phyloP scores from a whole-genome alignment of 1,284 basidiomycete species.

The Ustilago bromivora region DNA sequence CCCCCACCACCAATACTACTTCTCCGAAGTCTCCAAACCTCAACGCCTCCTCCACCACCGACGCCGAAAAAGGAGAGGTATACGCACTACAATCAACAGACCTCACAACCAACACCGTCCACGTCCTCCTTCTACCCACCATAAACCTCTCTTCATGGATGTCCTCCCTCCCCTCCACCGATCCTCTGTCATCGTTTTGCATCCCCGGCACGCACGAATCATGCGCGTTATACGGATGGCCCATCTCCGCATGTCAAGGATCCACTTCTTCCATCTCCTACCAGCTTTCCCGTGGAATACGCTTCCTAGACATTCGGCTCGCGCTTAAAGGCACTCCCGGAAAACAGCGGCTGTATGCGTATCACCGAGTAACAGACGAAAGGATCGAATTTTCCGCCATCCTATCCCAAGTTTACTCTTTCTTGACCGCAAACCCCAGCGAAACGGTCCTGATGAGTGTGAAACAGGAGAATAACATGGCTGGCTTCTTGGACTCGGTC shows the following conservation, averaged over 20 bases:
- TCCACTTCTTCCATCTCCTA: slow-evolving; percentile 18
- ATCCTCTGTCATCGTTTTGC: slow-evolving; percentile 39
- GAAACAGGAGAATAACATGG: slow-evolving; percentile 51
- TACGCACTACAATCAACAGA: slow-evolving; percentile 21
- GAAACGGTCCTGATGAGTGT: slow-evolving; percentile 56
- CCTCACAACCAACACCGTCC: slow-evolving; percentile 20
- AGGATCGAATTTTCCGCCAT: slow-evolving; percentile 50
- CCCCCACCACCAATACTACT: background rate
- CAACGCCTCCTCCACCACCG: background rate
- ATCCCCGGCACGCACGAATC: slow-evolving; percentile 62
- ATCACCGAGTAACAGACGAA: slow-evolving; percentile 56
- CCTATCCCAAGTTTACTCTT: slow-evolving; percentile 42
- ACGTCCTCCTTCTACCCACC: slow-evolving; percentile 44
- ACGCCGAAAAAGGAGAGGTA: background rate
- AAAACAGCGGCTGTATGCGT: slow-evolving; percentile 44
- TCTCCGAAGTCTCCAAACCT: slow-evolving; percentile 4
- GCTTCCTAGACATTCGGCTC: slow-evolving; percentile 58
- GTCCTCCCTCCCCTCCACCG: slow-evolving; percentile 29
- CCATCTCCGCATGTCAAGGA: slow-evolving; percentile 55
- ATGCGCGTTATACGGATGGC: slow-evolving; percentile 57
- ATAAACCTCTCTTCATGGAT: slow-evolving; percentile 34
- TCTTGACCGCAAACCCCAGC: slow-evolving; percentile 21
- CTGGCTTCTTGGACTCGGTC: slow-evolving; percentile 37
- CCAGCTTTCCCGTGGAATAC: slow-evolving; percentile 53
- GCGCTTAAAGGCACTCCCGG: slow-evolving; percentile 39